Evolutionary conservation across 176 grass and related monocot species (phyloP), one percentile per base, ranked within the genome.

Genomic region (Triticum dicoccoides): DNA sequence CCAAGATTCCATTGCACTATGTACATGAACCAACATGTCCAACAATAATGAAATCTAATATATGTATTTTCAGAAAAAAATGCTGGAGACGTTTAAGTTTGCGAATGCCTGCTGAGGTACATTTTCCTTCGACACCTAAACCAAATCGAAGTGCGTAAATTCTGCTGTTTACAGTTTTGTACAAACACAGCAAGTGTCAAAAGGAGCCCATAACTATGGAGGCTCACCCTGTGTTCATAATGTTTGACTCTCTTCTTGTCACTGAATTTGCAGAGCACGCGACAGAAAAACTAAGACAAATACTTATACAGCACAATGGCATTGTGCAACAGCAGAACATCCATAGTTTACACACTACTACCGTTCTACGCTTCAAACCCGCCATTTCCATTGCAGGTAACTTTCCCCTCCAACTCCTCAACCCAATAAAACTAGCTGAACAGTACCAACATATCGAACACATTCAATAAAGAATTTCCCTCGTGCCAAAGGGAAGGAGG

Each of bases 1-100:
- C 45, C n/a, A 83, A 4, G 58, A 80, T 87, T 54, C 45, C n/a
- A 83, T 11, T 3, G 20, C n/a, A 59, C 61, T 37, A 76, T 76
- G 20, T 21, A 74, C 11, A 80, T 25, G 25, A 67, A 63, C 11
- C 37, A 86, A 77, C 2, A 54, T 8, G 56, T 58, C 21, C 2
- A 32, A 58, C 25, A n/a, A 2, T 61, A 32, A 52, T 62, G 32
- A 29, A 73, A 68, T 80, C 67, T 44, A 39, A 45, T 6, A 11
- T 45, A 51, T 51, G 2, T 51, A 0, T 59, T 80, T 21, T 45
- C 11, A 65, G 69, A 65, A 65, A n/a, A 47, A 17, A 79, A 59
- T 30, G 34, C 3, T 34, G 73, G 30, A 39, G 1, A 38, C 25
- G 27, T 61, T 69, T 62, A 79, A 61, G n/a, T 75, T 44, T 32